Conservation (phyloP, 352 stramenopile genomes). For the Phytophthora fragariaefolia region DNA sequence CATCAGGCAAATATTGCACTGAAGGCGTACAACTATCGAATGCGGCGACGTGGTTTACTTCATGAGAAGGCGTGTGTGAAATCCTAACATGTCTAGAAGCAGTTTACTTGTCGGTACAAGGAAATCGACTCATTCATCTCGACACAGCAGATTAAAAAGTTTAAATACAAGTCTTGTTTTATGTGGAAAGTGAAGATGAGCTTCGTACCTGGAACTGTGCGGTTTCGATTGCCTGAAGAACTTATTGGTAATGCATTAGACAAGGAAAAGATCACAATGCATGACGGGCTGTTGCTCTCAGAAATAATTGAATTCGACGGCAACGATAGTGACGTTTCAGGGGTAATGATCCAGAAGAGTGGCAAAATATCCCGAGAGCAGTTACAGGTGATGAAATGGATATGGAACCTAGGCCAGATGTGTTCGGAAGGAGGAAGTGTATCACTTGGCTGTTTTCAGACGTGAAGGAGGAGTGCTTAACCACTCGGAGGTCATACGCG, state of each 20-base stretch:
- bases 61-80: not conserved
- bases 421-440: not conserved
- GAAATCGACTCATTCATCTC: not conserved
- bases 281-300: not conserved
- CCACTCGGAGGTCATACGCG: not conserved
- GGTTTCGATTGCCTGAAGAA: not conserved
- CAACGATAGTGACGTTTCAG: conserved; percentile 4
- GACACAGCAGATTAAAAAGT: not conserved
- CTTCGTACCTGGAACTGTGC: not conserved
- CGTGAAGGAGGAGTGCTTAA: not conserved
- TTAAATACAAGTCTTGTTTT: not conserved
- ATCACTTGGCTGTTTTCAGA: not conserved
- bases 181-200: not conserved
- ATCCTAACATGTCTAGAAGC: not conserved
- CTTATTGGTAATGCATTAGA: not conserved
- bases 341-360: not conserved
- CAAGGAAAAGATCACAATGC: not conserved
- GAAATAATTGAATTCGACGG: not conserved
- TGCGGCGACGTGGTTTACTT: conserved; percentile 6
- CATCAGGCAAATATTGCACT: not conserved
- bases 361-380: not conserved
- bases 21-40: conserved; percentile 12
- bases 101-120: not conserved
- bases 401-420: not conserved
- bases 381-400: conserved; percentile 14